Base-by-base conservation (phyloP, 2,329 filamentous ascomycete species). In the Neofusicoccum laricinum region DNA sequence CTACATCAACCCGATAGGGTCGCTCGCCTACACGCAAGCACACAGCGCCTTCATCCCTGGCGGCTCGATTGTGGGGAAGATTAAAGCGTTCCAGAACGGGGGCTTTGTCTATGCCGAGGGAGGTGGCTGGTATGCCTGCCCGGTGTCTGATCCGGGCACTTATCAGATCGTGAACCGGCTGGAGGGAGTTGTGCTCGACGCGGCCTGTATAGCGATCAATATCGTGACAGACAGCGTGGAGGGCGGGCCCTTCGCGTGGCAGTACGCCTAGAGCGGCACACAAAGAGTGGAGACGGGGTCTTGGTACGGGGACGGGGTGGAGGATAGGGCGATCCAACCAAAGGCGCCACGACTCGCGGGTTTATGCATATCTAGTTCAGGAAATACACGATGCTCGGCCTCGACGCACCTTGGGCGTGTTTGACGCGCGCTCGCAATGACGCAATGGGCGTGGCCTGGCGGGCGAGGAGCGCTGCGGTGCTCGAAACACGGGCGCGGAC, bases 11-110 rank as follows among this genome's bases (percentile, higher is more conserved):
- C 38, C 21, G 48, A 32, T 40, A 2, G 63, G 55, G 7, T 15
- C 45, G 1, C 40, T 65, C 19, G 45, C 43, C 25, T 65, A 45
- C 25, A 61, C 63, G 34, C 36, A n/a, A 19, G 46, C 57, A 14
- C 63, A 65, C 57, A 65, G 63, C 32, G 46, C n/a, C 14, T 40
- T 41, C 15, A 32, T 61, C 21, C 63, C 63, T 10, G 61, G 14
- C 17, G 15, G 25, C 30, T 30, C 32, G 5, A 45, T 34, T 17
- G 17, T 43, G 6, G 62, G 53, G 4, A 8, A 19, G 34, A 51
- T 51, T 36, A 14, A 40, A 17, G 53, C 45, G 11, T 64, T 59
- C 46, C 12, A 50, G 21, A 32, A 51, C 45, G 62, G 62, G 4
- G 62, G 40, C 1, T 64, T 64, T 21, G 15, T 49, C 41, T 64